phyloP scores from a whole-genome alignment of 2,329 filamentous ascomycete species.

The Xylaria hypoxylon region DNA sequence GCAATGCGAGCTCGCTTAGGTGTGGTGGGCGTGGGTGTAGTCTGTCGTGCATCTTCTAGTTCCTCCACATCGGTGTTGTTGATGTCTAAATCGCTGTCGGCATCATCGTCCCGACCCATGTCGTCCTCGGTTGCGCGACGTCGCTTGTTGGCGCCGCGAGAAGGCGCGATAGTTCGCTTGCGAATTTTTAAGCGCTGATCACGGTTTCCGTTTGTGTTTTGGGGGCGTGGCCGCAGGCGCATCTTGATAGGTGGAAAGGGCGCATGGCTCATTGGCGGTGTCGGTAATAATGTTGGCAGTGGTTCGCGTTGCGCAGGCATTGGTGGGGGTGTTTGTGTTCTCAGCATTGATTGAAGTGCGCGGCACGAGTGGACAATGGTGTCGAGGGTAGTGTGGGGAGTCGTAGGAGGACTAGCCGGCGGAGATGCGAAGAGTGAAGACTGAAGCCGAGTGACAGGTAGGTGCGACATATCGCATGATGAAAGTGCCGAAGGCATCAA shows the following conservation, averaged over 20 bases:
- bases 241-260: conserved; percentile 62
- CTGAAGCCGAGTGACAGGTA: conserved; percentile 59
- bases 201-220: conserved; percentile 49
- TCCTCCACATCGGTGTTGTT: conserved; percentile 42
- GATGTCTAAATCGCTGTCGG: conserved; percentile 55
- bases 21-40: conserved; percentile 59
- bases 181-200: conserved; percentile 61
- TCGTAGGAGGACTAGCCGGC: conserved; percentile 66
- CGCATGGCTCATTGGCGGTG: conserved; percentile 66
- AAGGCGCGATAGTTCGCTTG: conserved; percentile 59
- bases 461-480: conserved; percentile 65
- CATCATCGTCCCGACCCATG: conserved; percentile 55
- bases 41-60: conserved; percentile 40
- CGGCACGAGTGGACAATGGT: conserved; percentile 71
- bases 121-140: conserved; percentile 62
- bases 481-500: conserved; percentile 69
- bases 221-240: conserved; percentile 63
- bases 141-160: conserved; percentile 65
- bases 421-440: conserved; percentile 68
- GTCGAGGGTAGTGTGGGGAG: conserved; percentile 60
- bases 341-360: conserved; percentile 69
- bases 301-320: conserved; percentile 54
- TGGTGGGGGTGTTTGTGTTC: conserved; percentile 52
- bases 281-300: conserved; percentile 52
- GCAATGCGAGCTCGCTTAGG: conserved; percentile 71